These are phyloP conservation scores for Spongispora temasekensis DNA, from an alignment of 1,284 basidiomycete genomes.

Conservation along the genomic window DNA sequence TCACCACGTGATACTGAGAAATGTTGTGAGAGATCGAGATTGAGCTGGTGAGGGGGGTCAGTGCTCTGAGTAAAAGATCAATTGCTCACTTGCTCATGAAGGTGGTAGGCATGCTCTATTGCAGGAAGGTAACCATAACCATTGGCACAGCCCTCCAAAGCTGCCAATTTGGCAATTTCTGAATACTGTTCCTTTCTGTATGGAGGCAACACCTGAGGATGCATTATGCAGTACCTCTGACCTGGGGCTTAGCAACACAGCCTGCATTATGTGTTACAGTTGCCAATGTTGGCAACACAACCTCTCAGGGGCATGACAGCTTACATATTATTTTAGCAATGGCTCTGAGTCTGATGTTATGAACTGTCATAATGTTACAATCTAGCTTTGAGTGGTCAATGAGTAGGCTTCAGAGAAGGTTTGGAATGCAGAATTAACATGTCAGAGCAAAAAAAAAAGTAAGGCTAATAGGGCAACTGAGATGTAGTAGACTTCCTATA, in stretches of 20 bases:
- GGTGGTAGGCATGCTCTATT: too few species aligned
- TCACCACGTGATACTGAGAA: too few species aligned
- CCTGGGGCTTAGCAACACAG: background rate
- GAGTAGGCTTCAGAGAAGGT: too few species aligned
- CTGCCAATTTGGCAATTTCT: too few species aligned
- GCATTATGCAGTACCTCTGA: background rate
- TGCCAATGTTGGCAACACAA: background rate
- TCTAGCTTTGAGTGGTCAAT: too few species aligned
- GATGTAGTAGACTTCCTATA: background rate
- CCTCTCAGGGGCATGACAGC: background rate
- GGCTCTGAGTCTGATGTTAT: background rate
- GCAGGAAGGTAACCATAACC: too few species aligned
- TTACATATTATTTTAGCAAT: background rate
- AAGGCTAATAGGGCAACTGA: background rate
- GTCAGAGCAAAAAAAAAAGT: background rate
- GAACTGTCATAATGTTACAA: background rate
- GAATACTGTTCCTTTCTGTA: background rate
- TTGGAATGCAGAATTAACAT: background rate
- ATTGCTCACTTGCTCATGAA: too few species aligned
- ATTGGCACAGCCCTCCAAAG: too few species aligned
- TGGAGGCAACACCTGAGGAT: background rate
- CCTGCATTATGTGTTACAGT: background rate
- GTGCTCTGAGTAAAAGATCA: too few species aligned
- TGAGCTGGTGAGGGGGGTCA: too few species aligned
- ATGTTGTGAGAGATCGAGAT: too few species aligned